Percentiles rank a stretch among this genome's conserved stretches.
Conservation (phyloP, 192 early-diverging fungal genomes). For the Gryganskiella cystojenkinii region DNA sequence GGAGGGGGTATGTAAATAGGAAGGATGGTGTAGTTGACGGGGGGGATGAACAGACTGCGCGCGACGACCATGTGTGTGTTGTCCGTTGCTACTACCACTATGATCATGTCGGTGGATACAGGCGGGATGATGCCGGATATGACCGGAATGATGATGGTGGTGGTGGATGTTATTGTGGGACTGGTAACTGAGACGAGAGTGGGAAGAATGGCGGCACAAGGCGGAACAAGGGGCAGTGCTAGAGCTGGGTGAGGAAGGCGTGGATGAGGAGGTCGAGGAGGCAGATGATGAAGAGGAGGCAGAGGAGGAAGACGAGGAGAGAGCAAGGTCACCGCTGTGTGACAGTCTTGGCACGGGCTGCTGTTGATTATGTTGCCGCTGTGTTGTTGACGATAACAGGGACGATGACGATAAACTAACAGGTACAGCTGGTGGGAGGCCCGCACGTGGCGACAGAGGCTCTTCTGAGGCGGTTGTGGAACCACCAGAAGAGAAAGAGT, state of each 20-base stretch:
- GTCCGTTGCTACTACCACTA: slow-evolving; percentile 11
- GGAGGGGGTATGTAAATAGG: slow-evolving; percentile 5
- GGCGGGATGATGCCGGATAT: slow-evolving; percentile 5
- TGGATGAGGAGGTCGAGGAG: slow-evolving; percentile 32
- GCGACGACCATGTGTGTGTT: slow-evolving; percentile 1
- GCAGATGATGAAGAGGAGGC: slow-evolving; percentile 17
- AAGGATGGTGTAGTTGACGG: slow-evolving; percentile 28
- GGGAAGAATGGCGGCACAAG: slow-evolving; percentile 12
- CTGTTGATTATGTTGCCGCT: slow-evolving; percentile 3
- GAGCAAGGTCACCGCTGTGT: slow-evolving; percentile 12
- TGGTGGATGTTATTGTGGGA: neutral
- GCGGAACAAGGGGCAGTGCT: slow-evolving; percentile 21
- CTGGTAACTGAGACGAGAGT: neutral
- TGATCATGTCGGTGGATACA: slow-evolving; percentile 9
- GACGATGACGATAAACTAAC: neutral
- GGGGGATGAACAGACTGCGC: neutral
- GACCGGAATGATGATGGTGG: slow-evolving; percentile 9
- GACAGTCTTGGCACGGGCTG: slow-evolving; percentile 27
- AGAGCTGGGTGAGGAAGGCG: slow-evolving; percentile 38
- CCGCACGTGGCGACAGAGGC: slow-evolving; percentile 34
- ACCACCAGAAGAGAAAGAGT: slow-evolving; percentile 20
- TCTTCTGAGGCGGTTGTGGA: slow-evolving; percentile 15
- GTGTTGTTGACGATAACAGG: slow-evolving; percentile 2
- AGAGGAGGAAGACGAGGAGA: slow-evolving; percentile 28
- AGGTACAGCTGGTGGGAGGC: neutral